Evolutionary conservation across 2,329 filamentous ascomycete genomes (phyloP).

Genomic region (Sclerotiophoma versabilis): DNA sequence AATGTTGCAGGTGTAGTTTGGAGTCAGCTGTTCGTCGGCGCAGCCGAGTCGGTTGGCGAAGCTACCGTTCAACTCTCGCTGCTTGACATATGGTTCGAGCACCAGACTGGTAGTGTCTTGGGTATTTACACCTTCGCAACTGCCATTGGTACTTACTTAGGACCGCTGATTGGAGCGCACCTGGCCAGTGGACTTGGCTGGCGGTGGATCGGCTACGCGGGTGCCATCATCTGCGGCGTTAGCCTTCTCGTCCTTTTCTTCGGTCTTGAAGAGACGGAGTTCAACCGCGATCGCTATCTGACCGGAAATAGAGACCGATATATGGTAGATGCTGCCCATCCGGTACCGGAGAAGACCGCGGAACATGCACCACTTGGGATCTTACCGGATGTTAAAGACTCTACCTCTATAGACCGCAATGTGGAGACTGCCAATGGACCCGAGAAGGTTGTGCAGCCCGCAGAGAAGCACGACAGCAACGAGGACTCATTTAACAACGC

Average conservation of each 20-base stretch:
- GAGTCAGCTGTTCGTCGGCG: constrained; percentile 31
- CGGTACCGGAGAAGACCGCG: constrained; percentile 10
- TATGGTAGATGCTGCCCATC: constrained; percentile 15
- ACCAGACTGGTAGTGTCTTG: constrained; percentile 28
- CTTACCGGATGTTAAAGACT: constrained; percentile 3
- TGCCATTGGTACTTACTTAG: constrained; percentile 27
- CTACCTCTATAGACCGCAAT: background rate
- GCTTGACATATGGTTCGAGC: constrained; percentile 30
- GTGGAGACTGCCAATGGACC: background rate
- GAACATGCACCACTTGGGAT: constrained; percentile 8
- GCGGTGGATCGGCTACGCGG: constrained; percentile 27
- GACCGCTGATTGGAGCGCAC: constrained; percentile 25
- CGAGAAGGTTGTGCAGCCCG: constrained; percentile 15
- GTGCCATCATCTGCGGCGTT: constrained; percentile 24
- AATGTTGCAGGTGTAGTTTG: constrained; percentile 24
- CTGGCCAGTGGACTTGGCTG: constrained; percentile 25
- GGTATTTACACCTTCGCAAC: constrained; percentile 28
- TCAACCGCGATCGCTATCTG: constrained; percentile 24
- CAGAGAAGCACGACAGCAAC: constrained; percentile 11
- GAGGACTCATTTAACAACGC: constrained; percentile 7
- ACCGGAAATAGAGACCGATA: constrained; percentile 10
- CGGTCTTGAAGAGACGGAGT: constrained; percentile 27
- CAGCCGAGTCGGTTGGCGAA: constrained; percentile 27
- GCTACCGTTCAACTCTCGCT: constrained; percentile 26
- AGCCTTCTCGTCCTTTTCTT: constrained; percentile 25